Evolutionary conservation across 306 rosid species (phyloP).

Genomic region (Cucumis hystrix): DNA sequence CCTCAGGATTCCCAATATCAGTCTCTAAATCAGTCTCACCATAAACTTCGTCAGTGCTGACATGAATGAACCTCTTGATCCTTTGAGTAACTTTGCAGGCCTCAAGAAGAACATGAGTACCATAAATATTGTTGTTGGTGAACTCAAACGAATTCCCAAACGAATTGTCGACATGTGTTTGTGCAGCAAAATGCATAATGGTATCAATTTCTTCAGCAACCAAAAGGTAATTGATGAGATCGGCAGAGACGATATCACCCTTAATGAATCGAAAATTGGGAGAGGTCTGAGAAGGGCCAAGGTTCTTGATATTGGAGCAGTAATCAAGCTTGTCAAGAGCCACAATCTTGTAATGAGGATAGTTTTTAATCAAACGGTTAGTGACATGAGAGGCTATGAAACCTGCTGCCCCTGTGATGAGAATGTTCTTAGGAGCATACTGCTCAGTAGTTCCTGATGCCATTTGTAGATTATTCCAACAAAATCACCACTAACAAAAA

Average conservation of each 20-base stretch:
- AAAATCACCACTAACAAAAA: neutral
- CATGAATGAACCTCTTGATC: slow-evolving; percentile 59
- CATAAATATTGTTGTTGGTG: slow-evolving; percentile 63
- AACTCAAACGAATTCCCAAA: slow-evolving; percentile 66
- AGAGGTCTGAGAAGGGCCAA: slow-evolving; percentile 27
- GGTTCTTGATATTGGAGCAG: slow-evolving; percentile 50
- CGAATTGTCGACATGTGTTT: slow-evolving; percentile 68
- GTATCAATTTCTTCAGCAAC: slow-evolving; percentile 55
- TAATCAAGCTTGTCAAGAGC: slow-evolving; percentile 67
- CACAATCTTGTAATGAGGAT: slow-evolving; percentile 43
- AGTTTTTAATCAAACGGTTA: slow-evolving; percentile 30
- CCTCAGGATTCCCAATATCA: slow-evolving; percentile 46
- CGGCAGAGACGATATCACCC: slow-evolving; percentile 49
- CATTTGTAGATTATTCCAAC: slow-evolving; percentile 9
- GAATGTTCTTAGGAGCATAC: slow-evolving; percentile 49
- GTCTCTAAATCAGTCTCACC: slow-evolving; percentile 53
- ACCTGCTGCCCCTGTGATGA: slow-evolving; percentile 62
- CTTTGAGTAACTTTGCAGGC: slow-evolving; percentile 42
- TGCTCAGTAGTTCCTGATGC: slow-evolving; percentile 11
- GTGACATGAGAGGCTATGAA: slow-evolving; percentile 71
- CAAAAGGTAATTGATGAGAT: slow-evolving; percentile 42
- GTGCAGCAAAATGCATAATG: slow-evolving; percentile 73
- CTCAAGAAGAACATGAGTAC: slow-evolving; percentile 65
- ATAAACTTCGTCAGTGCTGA: slow-evolving; percentile 70
- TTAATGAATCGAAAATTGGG: slow-evolving; percentile 50